Base-by-base conservation (phyloP, 2,329 filamentous ascomycete genomes). In the Coleophoma crateriformis region DNA sequence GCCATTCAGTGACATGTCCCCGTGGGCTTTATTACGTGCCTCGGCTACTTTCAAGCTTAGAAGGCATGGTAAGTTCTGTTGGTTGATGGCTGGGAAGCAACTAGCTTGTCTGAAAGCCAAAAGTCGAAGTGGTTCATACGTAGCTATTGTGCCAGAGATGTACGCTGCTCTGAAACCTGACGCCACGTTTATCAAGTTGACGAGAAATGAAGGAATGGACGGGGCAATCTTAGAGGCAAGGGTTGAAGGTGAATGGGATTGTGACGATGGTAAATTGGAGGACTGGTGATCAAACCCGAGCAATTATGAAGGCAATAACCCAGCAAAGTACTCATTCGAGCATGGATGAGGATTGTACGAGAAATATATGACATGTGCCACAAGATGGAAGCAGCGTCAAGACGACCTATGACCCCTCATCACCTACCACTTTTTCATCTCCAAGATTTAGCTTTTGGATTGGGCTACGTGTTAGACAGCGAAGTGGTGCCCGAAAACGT, bases 1-100 rank as follows among this genome's bases (percentile, higher is more conserved):
- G 10, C 19, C 33, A 1, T 33, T 57, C 37, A 38, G 49, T 2
- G 57, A 61, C 8, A 45, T 56, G 11, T 56, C 65, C 17, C 19
- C 54, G 0, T 79, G 76, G 76, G 66, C 71, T 1, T 51, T 68
- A 0, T 56, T 78, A 6, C 71, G 69, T 42, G 75, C 75, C 1
- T 76, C 73, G 1, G 60, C 68, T 4, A 51, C 63, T 4, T 65
- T 59, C 41, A 53, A 49, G 3, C 49, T 27, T 3, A 61, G 56
- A 43, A 32, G 34, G 0, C 22, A 41, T 7, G 27, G 22, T 7
- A 46, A 45, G 7, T 50, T 64, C 6, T 46, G 54, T 2, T 67
- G 64, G 64, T 53, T 50, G 44, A 58, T 67, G 56, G 59, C 58
- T 7, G 63, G 62, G 4, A 57, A 48, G 13, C 61, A 67, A 34